phyloP scores from a whole-genome alignment of 1,139 yeast species.

The Suhomyces kunorum region DNA sequence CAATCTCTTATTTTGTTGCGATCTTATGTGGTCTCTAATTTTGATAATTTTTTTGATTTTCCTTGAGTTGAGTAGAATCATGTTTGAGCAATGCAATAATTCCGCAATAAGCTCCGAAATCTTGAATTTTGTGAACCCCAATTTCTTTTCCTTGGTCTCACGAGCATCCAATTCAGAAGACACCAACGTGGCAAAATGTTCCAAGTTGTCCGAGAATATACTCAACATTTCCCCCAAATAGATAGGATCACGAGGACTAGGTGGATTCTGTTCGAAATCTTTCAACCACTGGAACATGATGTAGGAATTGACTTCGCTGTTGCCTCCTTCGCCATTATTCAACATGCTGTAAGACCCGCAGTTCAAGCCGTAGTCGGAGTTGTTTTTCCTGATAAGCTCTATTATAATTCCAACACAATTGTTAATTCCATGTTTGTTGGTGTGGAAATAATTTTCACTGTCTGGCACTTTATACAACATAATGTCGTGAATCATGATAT shows the following conservation, averaged over 20 bases:
- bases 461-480: slow-evolving; percentile 33
- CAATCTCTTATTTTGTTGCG: slow-evolving; percentile 33
- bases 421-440: slow-evolving; percentile 49
- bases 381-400: slow-evolving; percentile 49
- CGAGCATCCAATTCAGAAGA: slow-evolving; percentile 11
- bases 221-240: slow-evolving; percentile 47
- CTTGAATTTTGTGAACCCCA: slow-evolving; percentile 48
- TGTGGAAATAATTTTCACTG: slow-evolving; percentile 17
- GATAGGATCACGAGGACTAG: slow-evolving; percentile 49
- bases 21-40: slow-evolving; percentile 40
- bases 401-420: slow-evolving; percentile 51
- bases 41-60: slow-evolving; percentile 38
- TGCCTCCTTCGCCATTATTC: slow-evolving; percentile 32
- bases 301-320: slow-evolving; percentile 43
- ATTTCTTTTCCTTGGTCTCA: slow-evolving; percentile 20
- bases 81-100: slow-evolving; percentile 49
- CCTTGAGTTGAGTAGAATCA: slow-evolving; percentile 47
- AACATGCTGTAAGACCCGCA: slow-evolving; percentile 44
- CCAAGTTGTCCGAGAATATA: slow-evolving; percentile 42
- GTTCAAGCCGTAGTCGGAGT: slow-evolving; percentile 49
- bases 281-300: slow-evolving; percentile 51
- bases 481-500: slow-evolving; percentile 43
- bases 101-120: slow-evolving; percentile 49
- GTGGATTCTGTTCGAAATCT: slow-evolving; percentile 52
- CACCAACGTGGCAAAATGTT: slow-evolving; percentile 33